These are phyloP conservation scores for Rhizophagus sp. DNA, from an alignment of 192 early-diverging fungal genomes.

Conservation along the genomic window DNA sequence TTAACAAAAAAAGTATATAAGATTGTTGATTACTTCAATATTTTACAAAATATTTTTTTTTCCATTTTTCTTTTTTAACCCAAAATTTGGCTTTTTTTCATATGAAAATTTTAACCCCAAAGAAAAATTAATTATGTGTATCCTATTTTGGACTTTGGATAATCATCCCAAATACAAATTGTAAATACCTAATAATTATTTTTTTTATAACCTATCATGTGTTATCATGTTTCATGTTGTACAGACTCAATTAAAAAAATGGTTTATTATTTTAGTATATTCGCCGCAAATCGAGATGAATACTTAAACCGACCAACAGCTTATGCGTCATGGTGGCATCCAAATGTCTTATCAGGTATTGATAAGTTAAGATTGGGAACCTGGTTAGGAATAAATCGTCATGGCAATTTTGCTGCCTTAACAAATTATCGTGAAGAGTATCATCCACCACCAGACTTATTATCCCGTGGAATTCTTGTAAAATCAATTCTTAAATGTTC, in stretches of 20 bases:
- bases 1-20: neutral
- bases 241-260: neutral
- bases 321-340: conserved; percentile 43
- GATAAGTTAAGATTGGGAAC: conserved; percentile 38
- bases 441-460: neutral
- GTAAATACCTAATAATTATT: conserved; percentile 32
- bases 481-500: conserved; percentile 33
- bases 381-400: conserved; percentile 42
- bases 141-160: conserved; percentile 44
- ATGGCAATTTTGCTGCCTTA: conserved; percentile 42
- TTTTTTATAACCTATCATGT: too few relatives aligned
- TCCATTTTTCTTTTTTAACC: neutral
- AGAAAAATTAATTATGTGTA: conserved; percentile 39
- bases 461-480: conserved; percentile 39
- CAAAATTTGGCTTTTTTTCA: neutral
- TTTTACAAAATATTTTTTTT: too few relatives aligned
- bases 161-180: conserved; percentile 42
- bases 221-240: neutral
- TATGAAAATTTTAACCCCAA: neutral
- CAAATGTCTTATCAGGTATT: conserved; percentile 35
- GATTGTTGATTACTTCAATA: too few relatives aligned
- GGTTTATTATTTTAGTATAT: conserved; percentile 31
- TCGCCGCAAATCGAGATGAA: conserved; percentile 51
- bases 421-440: conserved; percentile 41
- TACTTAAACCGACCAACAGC: conserved; percentile 38